Conservation (phyloP, 345 rosid species). For the Syzygium aromaticum region DNA sequence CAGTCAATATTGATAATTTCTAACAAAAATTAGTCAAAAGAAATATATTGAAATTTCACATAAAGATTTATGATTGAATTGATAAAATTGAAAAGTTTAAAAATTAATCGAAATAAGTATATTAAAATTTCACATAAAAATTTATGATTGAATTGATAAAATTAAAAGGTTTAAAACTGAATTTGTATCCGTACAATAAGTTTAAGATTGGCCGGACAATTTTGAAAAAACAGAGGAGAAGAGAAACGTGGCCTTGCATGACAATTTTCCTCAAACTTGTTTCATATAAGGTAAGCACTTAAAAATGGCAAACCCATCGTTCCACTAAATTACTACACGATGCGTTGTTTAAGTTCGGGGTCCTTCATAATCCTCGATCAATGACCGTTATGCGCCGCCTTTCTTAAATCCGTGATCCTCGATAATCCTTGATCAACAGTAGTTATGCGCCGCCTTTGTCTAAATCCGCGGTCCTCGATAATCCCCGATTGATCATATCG, state of each 20-base stretch:
- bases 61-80: neutral
- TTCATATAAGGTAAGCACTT: neutral
- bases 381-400: neutral
- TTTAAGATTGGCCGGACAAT: neutral
- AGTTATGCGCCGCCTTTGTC: neutral
- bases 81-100: neutral
- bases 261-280: neutral
- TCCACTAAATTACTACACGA: neutral
- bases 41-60: neutral
- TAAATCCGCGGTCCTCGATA: neutral
- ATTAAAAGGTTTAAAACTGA: accelerated
- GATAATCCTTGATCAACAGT: neutral
- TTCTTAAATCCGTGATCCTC: neutral
- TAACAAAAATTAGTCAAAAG: neutral
- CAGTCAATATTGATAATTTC: accelerated
- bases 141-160: neutral
- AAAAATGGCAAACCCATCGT: neutral
- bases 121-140: neutral
- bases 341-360: no score
- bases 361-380: no score
- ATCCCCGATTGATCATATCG: neutral
- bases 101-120: neutral
- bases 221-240: neutral
- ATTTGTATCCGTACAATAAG: accelerated
- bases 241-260: neutral